Base-by-base conservation (phyloP, 306 rosid species). In the Lathyrus oleraceus region DNA sequence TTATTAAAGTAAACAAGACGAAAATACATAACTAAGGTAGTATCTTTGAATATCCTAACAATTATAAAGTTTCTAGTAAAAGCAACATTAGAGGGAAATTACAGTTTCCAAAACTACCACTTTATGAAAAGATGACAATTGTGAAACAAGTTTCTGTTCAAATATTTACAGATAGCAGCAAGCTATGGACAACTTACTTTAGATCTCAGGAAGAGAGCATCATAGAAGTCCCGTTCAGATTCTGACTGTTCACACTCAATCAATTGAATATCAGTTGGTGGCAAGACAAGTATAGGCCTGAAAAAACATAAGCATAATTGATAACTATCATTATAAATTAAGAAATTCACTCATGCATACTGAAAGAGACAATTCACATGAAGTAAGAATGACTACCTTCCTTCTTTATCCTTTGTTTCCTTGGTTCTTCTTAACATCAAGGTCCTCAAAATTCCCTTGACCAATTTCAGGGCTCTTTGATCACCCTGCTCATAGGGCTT, bases 251-350 rank as follows among this genome's bases (percentile, higher is more conserved):
- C 81, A 70, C 98, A 92, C 78, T 81, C 90, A 20, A 92, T 63
- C 75, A 81, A 61, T 76, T 86, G 85, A 65, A 86, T 71, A 61
- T 92, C 92, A 45, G 85, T 79, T 61, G 95, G 90, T 72, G 95
- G 96, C 30, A 89, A 88, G 63, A 80, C 75, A 38, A 92, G 96
- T 70, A 92, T 89, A 47, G 95, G 89, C 86, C 98, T 21, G n/a
- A n/a, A n/a, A n/a, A n/a, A n/a, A n/a, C n/a, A n/a, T n/a, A n/a
- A n/a, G n/a, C n/a, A n/a, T n/a, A n/a, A n/a, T n/a, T n/a, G n/a
- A n/a, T n/a, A n/a, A n/a, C n/a, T n/a, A n/a, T n/a, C n/a, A n/a
- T n/a, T n/a, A n/a, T n/a, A n/a, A n/a, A n/a, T n/a, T n/a, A n/a
- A n/a, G n/a, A n/a, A n/a, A n/a, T n/a, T n/a, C n/a, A n/a, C n/a